These are phyloP conservation scores for Boletus mariae DNA, from an alignment of 1,284 basidiomycete species.

Conservation along the genomic window DNA sequence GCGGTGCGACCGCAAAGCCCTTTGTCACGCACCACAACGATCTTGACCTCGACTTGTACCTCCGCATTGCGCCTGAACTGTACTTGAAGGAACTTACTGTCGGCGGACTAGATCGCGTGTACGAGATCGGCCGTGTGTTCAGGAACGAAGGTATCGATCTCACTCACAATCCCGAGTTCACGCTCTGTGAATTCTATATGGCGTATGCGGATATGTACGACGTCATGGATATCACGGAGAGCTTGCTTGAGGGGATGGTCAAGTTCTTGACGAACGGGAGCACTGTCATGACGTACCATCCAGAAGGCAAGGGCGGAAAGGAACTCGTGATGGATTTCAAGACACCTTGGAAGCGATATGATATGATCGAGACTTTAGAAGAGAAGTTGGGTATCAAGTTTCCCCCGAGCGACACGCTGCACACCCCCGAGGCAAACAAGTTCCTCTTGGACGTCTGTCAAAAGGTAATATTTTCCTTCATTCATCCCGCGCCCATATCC, in stretches of 20 bases:
- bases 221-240: conserved; percentile 96
- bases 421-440: conserved; percentile 85
- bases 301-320: conserved; percentile 85
- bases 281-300: conserved; percentile 87
- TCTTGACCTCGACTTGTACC: conserved; percentile 94
- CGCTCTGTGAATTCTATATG: conserved; percentile 99
- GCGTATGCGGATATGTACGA: conserved; percentile 99
- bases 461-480: conserved; percentile 52
- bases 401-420: conserved; percentile 88
- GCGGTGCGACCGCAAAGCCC: conserved; percentile 97
- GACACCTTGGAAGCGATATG: conserved; percentile 98
- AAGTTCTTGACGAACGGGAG: conserved; percentile 81
- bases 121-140: conserved; percentile 98
- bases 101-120: conserved; percentile 95
- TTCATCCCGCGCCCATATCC: background rate
- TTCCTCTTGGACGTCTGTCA: conserved; percentile 83
- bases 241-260: conserved; percentile 88
- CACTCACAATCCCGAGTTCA: conserved; percentile 97
- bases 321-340: conserved; percentile 86
- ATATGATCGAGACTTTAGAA: conserved; percentile 97
- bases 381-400: conserved; percentile 91
- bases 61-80: conserved; percentile 96
- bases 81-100: conserved; percentile 98
- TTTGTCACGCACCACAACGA: conserved; percentile 99
- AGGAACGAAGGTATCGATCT: conserved; percentile 98